Evolutionary conservation across 148 eudicot species (phyloP).

Genomic region (Silene conica): DNA sequence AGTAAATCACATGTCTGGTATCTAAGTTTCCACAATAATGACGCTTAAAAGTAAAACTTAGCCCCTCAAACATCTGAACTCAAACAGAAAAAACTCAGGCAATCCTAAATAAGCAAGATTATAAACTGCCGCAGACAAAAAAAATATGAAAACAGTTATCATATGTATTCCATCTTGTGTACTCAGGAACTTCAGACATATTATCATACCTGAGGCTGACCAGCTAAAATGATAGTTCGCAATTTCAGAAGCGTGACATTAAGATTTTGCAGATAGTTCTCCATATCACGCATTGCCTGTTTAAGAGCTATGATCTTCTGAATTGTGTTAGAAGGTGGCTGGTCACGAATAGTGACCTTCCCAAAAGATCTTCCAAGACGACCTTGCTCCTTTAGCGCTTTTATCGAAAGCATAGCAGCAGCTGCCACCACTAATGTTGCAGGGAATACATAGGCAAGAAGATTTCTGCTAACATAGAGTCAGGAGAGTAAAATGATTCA

Average conservation of each 20-base stretch:
- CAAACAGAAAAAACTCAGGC: background rate
- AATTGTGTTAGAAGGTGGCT: constrained; percentile 93
- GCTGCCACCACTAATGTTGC: constrained; percentile 55
- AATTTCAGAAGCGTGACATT: constrained; percentile 71
- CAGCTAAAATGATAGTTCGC: constrained; percentile 71
- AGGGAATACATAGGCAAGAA: constrained; percentile 63
- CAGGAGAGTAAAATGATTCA: constrained; percentile 7
- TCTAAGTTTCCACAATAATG: background rate
- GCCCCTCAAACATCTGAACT: background rate
- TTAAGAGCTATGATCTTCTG: constrained; percentile 85
- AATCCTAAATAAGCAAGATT: too few relatives aligned
- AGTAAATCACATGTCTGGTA: background rate
- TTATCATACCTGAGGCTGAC: constrained; percentile 78
- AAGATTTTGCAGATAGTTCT: constrained; percentile 66
- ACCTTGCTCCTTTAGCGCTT: constrained; percentile 81
- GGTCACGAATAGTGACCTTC: constrained; percentile 72
- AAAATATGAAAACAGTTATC: background rate
- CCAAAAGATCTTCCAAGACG: constrained; percentile 89
- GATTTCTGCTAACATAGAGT: constrained; percentile 45
- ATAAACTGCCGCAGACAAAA: background rate
- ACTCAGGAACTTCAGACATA: background rate
- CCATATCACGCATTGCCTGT: constrained; percentile 84
- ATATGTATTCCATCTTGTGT: too few relatives aligned
- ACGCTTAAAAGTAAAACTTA: background rate
- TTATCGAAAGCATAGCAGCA: constrained; percentile 56